These are phyloP conservation scores for Penicillium maclennaniae DNA, from an alignment of 495 filamentous ascomycete genomes.

Conservation along the genomic window DNA sequence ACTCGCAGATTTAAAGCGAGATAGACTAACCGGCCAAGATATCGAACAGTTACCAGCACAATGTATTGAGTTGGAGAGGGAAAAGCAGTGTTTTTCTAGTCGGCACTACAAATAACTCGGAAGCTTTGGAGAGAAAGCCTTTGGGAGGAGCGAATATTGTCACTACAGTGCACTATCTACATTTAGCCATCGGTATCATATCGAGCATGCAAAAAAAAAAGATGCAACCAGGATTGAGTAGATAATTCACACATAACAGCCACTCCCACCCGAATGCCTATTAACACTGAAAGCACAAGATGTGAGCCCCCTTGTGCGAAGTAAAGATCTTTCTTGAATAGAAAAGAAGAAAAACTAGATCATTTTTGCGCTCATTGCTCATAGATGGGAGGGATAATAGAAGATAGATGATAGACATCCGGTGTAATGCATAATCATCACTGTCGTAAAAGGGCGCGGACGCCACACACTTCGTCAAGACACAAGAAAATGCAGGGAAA, in stretches of 20 bases:
- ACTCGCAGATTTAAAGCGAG: too few relatives aligned
- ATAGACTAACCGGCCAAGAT: too few relatives aligned
- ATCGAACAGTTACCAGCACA: too few relatives aligned
- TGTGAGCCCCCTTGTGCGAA: not conserved
- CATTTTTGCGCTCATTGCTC: slow-evolving; percentile 6
- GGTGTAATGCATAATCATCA: slow-evolving; percentile 7
- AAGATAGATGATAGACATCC: not conserved
- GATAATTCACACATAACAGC: slow-evolving; percentile 1
- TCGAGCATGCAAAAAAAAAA: slow-evolving; percentile 4
- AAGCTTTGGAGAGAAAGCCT: too few relatives aligned
- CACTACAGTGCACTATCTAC: not conserved
- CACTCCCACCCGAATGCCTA: slow-evolving; percentile 7
- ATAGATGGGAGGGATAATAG: not conserved
- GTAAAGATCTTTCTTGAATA: too few relatives aligned
- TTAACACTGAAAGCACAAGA: not conserved
- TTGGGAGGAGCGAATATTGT: not conserved
- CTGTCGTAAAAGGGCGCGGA: slow-evolving; percentile 16
- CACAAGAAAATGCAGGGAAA: slow-evolving; percentile 13
- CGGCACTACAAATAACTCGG: too few relatives aligned
- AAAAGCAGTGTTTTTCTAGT: too few relatives aligned
- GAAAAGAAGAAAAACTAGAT: not conserved
- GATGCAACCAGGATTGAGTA: not conserved
- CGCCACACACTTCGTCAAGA: slow-evolving; percentile 2
- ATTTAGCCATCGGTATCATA: not conserved
- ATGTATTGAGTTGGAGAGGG: too few relatives aligned